Evolutionary conservation across 1,284 basidiomycete species (phyloP), one percentile per base, ranked within the genome.

Genomic region (Meira nashicola): DNA sequence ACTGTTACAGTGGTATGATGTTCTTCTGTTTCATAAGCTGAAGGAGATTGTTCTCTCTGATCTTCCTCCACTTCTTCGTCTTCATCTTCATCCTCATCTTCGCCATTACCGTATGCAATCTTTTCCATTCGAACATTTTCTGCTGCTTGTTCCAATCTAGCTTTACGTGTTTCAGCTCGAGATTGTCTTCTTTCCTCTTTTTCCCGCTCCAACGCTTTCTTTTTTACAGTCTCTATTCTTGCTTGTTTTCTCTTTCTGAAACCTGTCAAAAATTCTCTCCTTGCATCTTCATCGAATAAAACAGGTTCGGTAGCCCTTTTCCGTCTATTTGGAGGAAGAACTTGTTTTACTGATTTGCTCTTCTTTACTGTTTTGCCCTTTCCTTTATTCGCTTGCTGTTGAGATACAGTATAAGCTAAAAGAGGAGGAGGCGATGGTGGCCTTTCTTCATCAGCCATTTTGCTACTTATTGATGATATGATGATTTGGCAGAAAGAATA

Each of bases 191-290:
- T 58, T 21, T 67, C 67, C 39, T 66, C 64, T 33, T 63, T 66
- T 12, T 65, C 68, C 7, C 71, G 59, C 39, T 73, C 72, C 1
- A 66, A 69, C 55, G 71, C 64, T 56, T 74, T 76, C 41, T 59
- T 55, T 38, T 39, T 21, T 15, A 54, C 50, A 21, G 46, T 50
- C 28, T 55, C 50, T 10, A 53, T 57, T 7, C 71, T 62, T 53
- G 66, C 68, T 56, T 70, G 64, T 62, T 77, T 77, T 52, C 75
- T 65, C 64, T 74, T 76, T 43, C 63, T 60, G 58, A 77, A 77
- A n/a, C 75, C 75, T 1, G 74, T 76, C 14, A 77, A 63, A 55
- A 65, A 77, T 40, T 77, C 75, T 23, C 64, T 60, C 21, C 75
- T 59, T 10, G 69, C 69, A 47, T 59, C 66, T 14, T 77, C 75